phyloP scores from a whole-genome alignment of 139 green algal species.

The Gonium pectorale region DNA sequence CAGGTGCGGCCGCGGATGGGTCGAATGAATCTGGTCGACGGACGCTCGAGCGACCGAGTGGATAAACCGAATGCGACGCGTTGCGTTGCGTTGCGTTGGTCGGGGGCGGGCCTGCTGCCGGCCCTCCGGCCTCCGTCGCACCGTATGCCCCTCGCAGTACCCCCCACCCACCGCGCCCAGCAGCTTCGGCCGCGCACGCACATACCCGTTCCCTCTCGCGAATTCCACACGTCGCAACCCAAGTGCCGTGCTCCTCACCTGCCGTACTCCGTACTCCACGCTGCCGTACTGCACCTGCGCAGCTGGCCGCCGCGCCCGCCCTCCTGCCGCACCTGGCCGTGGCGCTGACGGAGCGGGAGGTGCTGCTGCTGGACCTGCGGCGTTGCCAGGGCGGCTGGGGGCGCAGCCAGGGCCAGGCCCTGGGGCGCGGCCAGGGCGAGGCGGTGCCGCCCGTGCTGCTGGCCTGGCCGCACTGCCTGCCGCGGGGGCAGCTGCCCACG shows the following conservation, averaged over 20 bases:
- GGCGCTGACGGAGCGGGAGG: not conserved
- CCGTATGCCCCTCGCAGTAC: too few species aligned
- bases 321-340: constrained; percentile 8
- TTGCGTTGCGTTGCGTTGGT: too few species aligned
- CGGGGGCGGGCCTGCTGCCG: too few species aligned
- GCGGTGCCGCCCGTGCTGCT: not conserved
- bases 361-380: constrained; percentile 1
- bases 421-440: too few species aligned
- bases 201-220: too few species aligned
- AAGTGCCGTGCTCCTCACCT: too few species aligned
- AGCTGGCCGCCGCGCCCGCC: not conserved
- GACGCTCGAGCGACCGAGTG: not conserved
- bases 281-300: not conserved
- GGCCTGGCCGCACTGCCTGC: not conserved
- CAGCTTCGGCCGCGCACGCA: too few species aligned
- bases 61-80: too few species aligned
- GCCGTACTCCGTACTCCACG: too few species aligned
- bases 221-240: too few species aligned
- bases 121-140: too few species aligned
- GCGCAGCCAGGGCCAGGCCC: not conserved
- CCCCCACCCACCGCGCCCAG: too few species aligned
- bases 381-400: not conserved
- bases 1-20: not conserved
- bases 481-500: not conserved
- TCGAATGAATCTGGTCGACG: not conserved